Percentiles rank a stretch among this genome's conserved stretches.
phyloP scores from a whole-genome alignment of 2,329 filamentous ascomycete genomes.

The Clathrospora elynae region DNA sequence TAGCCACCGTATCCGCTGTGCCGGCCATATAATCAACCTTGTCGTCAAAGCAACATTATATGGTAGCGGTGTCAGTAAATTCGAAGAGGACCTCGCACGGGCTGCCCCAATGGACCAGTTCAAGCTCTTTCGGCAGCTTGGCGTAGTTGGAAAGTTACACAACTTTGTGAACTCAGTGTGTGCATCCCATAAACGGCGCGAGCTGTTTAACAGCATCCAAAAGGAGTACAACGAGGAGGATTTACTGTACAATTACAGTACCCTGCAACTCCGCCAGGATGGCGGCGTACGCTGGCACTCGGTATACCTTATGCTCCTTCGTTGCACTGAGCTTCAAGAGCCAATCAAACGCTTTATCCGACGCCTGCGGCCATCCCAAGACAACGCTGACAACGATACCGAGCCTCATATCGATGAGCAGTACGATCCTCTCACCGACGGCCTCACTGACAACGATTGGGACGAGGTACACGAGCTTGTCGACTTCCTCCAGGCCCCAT shows the following conservation, averaged over 20 bases:
- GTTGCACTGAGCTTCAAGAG: neutral
- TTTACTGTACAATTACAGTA: neutral
- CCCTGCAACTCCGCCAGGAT: neutral
- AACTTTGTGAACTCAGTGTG: conserved; percentile 6
- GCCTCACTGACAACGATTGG: neutral
- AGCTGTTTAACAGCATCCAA: conserved; percentile 1
- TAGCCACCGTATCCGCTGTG: neutral
- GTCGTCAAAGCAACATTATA: conserved; percentile 6
- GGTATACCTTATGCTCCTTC: neutral
- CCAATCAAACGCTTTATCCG: neutral
- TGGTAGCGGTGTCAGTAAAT: neutral
- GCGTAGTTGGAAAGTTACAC: conserved; percentile 1
- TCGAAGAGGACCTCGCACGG: neutral
- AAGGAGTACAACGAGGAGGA: neutral
- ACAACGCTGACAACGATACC: too few relatives aligned
- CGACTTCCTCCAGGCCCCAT: neutral
- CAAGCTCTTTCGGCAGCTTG: neutral
- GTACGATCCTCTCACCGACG: neutral
- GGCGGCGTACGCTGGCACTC: neutral
- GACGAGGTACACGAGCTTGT: neutral
- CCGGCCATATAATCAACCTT: conserved; percentile 1
- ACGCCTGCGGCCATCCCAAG: too few relatives aligned
- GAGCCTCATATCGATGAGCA: neutral
- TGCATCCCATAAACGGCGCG: neutral
- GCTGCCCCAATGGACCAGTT: neutral